A percentile compares a stretch with the other conserved stretches of the same genome.
Evolutionary conservation across 2,329 filamentous ascomycete species (phyloP).

Genomic region (Lomentospora prolificans): DNA sequence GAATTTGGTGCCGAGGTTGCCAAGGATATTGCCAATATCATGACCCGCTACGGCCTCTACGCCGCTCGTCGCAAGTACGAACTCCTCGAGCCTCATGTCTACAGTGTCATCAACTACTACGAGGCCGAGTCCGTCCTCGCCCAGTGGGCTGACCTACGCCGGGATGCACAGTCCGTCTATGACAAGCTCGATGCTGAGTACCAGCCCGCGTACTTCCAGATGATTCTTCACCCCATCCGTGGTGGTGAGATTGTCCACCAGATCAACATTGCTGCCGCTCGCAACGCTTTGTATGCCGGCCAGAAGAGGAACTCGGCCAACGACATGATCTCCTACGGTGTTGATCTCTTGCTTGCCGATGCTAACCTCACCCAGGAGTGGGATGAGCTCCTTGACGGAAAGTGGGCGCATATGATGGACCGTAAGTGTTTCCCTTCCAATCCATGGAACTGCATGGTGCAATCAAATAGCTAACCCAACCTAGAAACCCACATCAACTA

Average conservation of each 20-base stretch:
- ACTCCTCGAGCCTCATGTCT: constrained; percentile 46
- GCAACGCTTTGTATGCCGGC: constrained; percentile 41
- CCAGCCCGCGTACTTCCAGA: constrained; percentile 43
- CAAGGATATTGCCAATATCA: constrained; percentile 41
- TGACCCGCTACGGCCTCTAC: constrained; percentile 32
- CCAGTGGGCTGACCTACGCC: constrained; percentile 37
- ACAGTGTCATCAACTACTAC: constrained; percentile 51
- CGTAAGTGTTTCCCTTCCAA: constrained; percentile 22
- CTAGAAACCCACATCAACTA: constrained; percentile 46
- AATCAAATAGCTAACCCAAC: too few species aligned
- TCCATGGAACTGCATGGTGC: background rate
- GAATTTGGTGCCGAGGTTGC: constrained; percentile 44
- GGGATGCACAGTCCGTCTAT: constrained; percentile 33
- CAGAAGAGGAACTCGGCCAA: constrained; percentile 49
- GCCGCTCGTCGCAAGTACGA: constrained; percentile 33
- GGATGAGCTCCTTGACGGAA: constrained; percentile 47
- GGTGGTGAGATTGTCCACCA: constrained; percentile 47
- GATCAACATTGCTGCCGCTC: constrained; percentile 38
- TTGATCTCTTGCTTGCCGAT: constrained; percentile 46
- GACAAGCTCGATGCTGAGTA: constrained; percentile 28
- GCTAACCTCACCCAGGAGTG: constrained; percentile 45
- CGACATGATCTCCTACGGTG: constrained; percentile 38
- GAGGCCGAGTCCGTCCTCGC: constrained; percentile 43
- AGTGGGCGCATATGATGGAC: constrained; percentile 54
- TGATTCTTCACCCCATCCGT: constrained; percentile 46